Percentiles rank a stretch among this genome's conserved stretches.
phyloP scores from a whole-genome alignment of 2,329 filamentous ascomycete species.

The Colletotrichum sp. region DNA sequence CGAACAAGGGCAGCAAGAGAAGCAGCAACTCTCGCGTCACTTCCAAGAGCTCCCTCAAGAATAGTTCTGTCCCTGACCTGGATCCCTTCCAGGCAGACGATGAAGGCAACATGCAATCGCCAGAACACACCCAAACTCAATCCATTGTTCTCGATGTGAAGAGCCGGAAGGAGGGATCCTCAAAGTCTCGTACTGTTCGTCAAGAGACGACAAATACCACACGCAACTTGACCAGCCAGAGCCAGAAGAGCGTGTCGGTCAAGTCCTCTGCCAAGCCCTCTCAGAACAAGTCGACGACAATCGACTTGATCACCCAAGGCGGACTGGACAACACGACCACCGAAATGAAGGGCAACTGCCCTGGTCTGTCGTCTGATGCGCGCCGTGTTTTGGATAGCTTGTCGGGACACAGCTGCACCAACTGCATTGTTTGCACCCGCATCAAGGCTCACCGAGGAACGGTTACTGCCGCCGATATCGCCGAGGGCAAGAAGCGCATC shows the following conservation, averaged over 20 bases:
- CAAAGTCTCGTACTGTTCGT: constrained; percentile 10
- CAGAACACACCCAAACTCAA: constrained; percentile 25
- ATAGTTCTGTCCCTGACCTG: neutral
- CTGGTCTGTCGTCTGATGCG: constrained; percentile 56
- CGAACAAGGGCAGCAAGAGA: constrained; percentile 48
- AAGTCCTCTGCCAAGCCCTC: constrained; percentile 15
- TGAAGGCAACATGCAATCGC: constrained; percentile 24
- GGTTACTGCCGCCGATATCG: constrained; percentile 38
- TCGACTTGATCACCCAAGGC: constrained; percentile 20
- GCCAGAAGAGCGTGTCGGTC: constrained; percentile 6
- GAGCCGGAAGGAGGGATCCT: constrained; percentile 5
- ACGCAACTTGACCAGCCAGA: constrained; percentile 23
- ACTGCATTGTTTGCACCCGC: constrained; percentile 62
- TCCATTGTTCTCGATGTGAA: constrained; percentile 25
- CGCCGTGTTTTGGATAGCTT: constrained; percentile 57
- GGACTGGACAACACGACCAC: constrained; percentile 16
- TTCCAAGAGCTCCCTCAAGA: constrained; percentile 19
- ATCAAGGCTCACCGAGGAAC: constrained; percentile 50
- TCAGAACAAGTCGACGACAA: constrained; percentile 14
- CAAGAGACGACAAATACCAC: constrained; percentile 19
- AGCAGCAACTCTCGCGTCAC: constrained; percentile 26
- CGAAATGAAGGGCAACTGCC: constrained; percentile 31
- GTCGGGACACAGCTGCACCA: constrained; percentile 58
- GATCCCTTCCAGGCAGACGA: constrained; percentile 24
- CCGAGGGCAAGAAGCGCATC: constrained; percentile 60